These are phyloP conservation scores for Nakataea oryzae DNA, from an alignment of 2,329 filamentous ascomycete species.

Conservation along the genomic window DNA sequence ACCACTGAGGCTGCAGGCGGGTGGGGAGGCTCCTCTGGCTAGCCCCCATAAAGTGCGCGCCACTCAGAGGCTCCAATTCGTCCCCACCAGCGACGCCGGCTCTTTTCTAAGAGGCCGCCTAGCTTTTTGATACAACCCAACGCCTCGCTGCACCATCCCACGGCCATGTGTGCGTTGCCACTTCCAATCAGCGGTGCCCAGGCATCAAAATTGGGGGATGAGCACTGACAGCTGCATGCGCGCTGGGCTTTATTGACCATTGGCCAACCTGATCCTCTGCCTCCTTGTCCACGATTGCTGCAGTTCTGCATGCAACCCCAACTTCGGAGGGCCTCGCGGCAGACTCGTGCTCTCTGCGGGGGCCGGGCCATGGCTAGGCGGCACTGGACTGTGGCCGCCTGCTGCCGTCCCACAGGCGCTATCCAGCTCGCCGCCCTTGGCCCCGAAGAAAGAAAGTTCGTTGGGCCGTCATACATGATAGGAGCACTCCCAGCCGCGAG, in stretches of 20 bases:
- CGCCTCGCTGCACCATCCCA: neutral
- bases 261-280: neutral
- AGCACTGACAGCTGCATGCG: neutral
- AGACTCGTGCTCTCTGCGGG: neutral
- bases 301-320: neutral
- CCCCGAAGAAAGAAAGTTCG: neutral
- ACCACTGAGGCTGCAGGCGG: neutral
- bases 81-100: neutral
- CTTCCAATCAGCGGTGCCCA: neutral
- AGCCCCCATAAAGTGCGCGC: conserved; percentile 5
- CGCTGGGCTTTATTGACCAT: neutral
- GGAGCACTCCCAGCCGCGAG: neutral
- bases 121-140: conserved; percentile 8
- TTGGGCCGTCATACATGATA: conserved; percentile 3
- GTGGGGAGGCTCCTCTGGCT: neutral
- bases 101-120: conserved; percentile 15
- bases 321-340: neutral
- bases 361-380: neutral
- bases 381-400: neutral
- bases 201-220: neutral
- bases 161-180: neutral
- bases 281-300: neutral
- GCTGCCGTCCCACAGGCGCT: neutral
- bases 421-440: no score
- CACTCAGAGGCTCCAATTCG: conserved; percentile 12